These are phyloP conservation scores for Metschnikowia bowlesiae DNA, from an alignment of 805 yeast genomes.

Conservation along the genomic window DNA sequence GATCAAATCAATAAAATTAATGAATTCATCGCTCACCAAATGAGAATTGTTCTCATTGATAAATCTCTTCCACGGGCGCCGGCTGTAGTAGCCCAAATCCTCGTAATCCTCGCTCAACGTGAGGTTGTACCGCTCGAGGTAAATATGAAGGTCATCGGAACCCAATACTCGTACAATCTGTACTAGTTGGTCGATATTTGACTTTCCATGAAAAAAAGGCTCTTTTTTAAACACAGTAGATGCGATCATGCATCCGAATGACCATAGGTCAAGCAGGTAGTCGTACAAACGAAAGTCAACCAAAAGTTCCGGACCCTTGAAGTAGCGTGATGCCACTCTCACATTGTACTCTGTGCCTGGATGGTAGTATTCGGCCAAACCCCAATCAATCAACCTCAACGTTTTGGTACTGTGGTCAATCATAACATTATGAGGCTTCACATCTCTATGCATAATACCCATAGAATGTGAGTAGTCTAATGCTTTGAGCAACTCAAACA, in stretches of 20 bases:
- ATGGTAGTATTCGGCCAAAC: slow-evolving; percentile 89
- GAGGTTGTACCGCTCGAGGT: slow-evolving; percentile 65
- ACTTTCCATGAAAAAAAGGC: slow-evolving; percentile 89
- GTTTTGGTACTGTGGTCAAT: slow-evolving; percentile 66
- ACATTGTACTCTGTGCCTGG: slow-evolving; percentile 87
- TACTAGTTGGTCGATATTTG: slow-evolving; percentile 87
- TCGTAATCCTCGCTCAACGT: slow-evolving; percentile 75
- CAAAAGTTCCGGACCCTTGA: slow-evolving; percentile 86
- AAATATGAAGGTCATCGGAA: slow-evolving; percentile 65
- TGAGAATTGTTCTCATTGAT: slow-evolving; percentile 50
- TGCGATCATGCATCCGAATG: slow-evolving; percentile 87
- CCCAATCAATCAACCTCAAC: slow-evolving; percentile 88
- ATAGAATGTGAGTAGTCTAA: slow-evolving; percentile 85
- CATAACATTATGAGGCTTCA: slow-evolving; percentile 91
- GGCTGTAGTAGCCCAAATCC: slow-evolving; percentile 61
- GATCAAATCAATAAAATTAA: slow-evolving; percentile 69
- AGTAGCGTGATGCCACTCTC: slow-evolving; percentile 86
- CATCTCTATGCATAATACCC: slow-evolving; percentile 95
- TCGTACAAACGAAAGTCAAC: slow-evolving; percentile 82
- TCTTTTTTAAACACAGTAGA: slow-evolving; percentile 84
- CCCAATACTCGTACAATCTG: slow-evolving; percentile 87
- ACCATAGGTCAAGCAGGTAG: slow-evolving; percentile 87
- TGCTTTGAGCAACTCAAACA: slow-evolving; percentile 76
- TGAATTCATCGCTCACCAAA: slow-evolving; percentile 49
- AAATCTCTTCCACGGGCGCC: slow-evolving; percentile 65